Evolutionary conservation across 2,329 filamentous ascomycete species (phyloP), one percentile per base, ranked within the genome.

Genomic region (Davidsoniella eucalypti): DNA sequence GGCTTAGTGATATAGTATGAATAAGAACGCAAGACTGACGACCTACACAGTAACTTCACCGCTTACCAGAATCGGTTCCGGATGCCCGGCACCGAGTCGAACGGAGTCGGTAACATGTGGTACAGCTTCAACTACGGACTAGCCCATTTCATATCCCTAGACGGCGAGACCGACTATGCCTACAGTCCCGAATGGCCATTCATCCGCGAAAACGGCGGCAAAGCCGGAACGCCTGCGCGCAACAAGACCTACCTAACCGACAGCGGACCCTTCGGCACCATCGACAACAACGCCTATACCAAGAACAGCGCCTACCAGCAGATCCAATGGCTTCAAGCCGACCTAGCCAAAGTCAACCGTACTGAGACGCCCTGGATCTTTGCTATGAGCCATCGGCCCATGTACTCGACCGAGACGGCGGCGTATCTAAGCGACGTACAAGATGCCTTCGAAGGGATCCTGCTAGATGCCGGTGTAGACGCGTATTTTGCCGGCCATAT

Each of bases 101-200:
- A 67, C 3, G 70, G 70, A 33, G 67, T 71, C 8, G 63, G 67
- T 48, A 73, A 72, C 63, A 69, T 72, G 56, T 73, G 70, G 70
- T 73, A 73, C 60, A 71, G 67, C 1, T 73, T 72, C 55, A 69
- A 73, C 61, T 72, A 73, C 55, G 70, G 70, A 21, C 61, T 72
- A n/a, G 70, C 67, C 2, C 70, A 73, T 57, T 73, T 73, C 52
- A 60, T 73, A 54, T 60, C 65, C 16, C 58, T 73, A 25, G 62
- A 72, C 45, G 64, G 62, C 16, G 70, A 73, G 57, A 73, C 70
- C 37, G 70, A 73, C 57, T 72, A 66, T 55, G 63, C 69, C 44
- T 61, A 69, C 58, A 67, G 64, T 53, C 70, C 70, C 6, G 63
- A 67, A 45, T 69, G 58, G 57, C 63, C 67, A 9, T 71, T 72